Base-by-base conservation (phyloP, 2,329 filamentous ascomycete species). In the Ophiostoma quercus region DNA sequence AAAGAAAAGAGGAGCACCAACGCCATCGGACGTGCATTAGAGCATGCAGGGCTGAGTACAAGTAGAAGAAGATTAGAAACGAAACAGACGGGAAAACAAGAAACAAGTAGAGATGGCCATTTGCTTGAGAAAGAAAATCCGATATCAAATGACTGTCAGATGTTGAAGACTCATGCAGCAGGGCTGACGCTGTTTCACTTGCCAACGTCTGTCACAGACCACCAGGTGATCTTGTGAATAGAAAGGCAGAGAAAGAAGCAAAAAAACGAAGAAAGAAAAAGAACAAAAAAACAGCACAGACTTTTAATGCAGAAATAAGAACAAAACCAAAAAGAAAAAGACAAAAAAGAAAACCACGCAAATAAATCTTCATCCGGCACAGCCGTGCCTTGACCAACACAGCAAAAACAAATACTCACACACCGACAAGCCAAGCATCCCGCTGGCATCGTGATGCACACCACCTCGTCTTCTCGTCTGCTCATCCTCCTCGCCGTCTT, bases 1-100 rank as follows among this genome's bases (percentile, higher is more conserved):
- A 22, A 43, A 2, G 39, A 41, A 47, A 9, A 70, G 39, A 41
- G n/a, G 39, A 22, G 25, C 11, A 62, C 12, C 57, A 62, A 62
- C 57, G 25, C 57, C 57, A 62, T 62, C 57, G 57, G 62, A 25
- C 62, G 62, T 66, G n/a, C 62, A 37, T 66, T 37, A 37, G 37
- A 57, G 51, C 22, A 57, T 57, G 22, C 62, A 66, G 62, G 60
- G 62, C 62, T 41, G 34, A 32, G 57, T 32, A 62, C 9, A 32
- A 62, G 25, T 62, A 32, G 57, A 62, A 32, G 25, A 32, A 62
- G 57, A 19, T 47, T 7, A 16, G 41, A n/a, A 16, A 47, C 43
- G 19, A n/a, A 16, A 41, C 39, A 14, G 4, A 34, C 34, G 4
- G 9, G 2, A 41, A 62, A 62, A 25, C 22, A 57, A 25, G 19